Evolutionary conservation across 139 green algal species (phyloP).

Genomic region (Chlamydomonas urium): DNA sequence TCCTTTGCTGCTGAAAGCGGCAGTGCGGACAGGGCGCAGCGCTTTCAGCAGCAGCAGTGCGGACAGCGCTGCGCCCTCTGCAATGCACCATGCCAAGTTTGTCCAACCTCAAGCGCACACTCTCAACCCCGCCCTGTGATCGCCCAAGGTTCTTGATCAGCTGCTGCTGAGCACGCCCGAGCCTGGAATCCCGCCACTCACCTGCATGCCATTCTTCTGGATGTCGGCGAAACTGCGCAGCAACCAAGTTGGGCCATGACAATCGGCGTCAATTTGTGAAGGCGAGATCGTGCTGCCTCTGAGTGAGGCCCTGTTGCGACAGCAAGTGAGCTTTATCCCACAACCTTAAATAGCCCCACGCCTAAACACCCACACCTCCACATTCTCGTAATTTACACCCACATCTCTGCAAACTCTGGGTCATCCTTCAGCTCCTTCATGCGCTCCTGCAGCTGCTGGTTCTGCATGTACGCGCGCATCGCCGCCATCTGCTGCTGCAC

Average conservation of each 20-base stretch:
- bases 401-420: conserved; percentile 9
- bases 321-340: neutral
- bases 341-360: neutral
- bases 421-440: conserved; percentile 14
- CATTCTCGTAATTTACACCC: neutral
- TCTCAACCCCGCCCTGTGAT: too few species aligned
- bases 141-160: too few species aligned
- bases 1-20: too few species aligned
- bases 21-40: too few species aligned
- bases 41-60: too few species aligned
- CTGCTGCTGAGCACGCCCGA: too few species aligned
- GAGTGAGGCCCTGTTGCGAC: neutral
- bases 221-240: conserved; percentile 9
- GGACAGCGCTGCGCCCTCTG: too few species aligned
- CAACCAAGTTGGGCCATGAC: too few species aligned
- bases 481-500: conserved; percentile 10
- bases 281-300: neutral
- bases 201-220: conserved; percentile 7
- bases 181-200: conserved; percentile 1
- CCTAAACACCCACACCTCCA: neutral
- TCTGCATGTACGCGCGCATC: conserved; percentile 23
- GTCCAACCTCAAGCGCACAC: too few species aligned
- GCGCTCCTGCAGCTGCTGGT: conserved; percentile 5
- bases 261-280: neutral
- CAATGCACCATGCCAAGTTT: too few species aligned